Percentiles rank a stretch among this genome's conserved stretches.
phyloP scores from a whole-genome alignment of 352 stramenopile species.

The Globisporangium parvum region DNA sequence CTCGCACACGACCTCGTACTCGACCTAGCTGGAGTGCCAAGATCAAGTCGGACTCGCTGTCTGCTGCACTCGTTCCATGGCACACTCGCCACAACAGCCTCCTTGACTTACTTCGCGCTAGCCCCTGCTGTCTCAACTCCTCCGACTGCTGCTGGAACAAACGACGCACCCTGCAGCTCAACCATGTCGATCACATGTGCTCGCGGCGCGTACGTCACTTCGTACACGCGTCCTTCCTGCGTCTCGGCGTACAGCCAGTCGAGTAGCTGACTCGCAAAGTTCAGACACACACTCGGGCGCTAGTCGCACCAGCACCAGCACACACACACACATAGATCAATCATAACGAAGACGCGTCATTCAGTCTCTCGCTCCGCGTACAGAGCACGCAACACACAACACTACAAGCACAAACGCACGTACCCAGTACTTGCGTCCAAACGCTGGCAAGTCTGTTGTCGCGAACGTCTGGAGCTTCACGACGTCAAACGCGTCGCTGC shows the following conservation, averaged over 20 bases:
- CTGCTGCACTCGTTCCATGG: too few species aligned
- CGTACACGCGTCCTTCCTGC: conserved; percentile 33
- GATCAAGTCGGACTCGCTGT: too few species aligned
- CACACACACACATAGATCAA: too few species aligned
- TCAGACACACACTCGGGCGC: conserved; percentile 41
- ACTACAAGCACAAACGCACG: conserved; percentile 3
- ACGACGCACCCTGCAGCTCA: conserved; percentile 15
- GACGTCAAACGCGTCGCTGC: conserved; percentile 51
- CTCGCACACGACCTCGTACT: too few species aligned
- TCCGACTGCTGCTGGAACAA: conserved; percentile 20
- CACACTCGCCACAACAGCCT: too few species aligned
- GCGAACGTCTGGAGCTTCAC: conserved; percentile 60
- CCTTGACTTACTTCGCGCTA: too few species aligned
- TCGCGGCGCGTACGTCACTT: conserved; percentile 42
- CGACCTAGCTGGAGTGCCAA: too few species aligned
- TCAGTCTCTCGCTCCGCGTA: neutral
- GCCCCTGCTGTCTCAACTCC: too few species aligned
- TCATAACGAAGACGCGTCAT: too few species aligned
- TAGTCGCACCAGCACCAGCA: neutral
- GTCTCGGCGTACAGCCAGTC: conserved; percentile 47
- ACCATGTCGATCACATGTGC: conserved; percentile 45
- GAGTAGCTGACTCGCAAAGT: conserved; percentile 57
- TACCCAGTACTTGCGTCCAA: conserved; percentile 72
- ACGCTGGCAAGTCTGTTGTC: conserved; percentile 55
- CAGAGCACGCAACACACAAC: too few species aligned